A percentile compares a stretch with the other conserved stretches of the same genome.
Evolutionary conservation across 1,139 yeast genomes (phyloP).

Genomic region (Geotrichum histeridarum): DNA sequence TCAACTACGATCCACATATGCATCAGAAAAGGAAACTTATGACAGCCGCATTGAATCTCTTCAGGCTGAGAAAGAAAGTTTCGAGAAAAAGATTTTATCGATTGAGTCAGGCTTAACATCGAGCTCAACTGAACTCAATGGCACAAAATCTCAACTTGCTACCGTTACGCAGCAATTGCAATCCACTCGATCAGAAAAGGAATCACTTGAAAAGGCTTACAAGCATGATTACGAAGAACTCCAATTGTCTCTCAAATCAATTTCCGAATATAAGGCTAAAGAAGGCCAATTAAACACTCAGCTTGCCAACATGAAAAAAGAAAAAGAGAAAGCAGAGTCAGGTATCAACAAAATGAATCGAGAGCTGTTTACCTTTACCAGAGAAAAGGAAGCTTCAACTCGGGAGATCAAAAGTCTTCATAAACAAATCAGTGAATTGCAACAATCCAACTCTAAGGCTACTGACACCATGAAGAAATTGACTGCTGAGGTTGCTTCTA

Average conservation of each 20-base stretch:
- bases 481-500: constrained; percentile 21
- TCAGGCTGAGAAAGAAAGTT: constrained; percentile 22
- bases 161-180: constrained; percentile 19
- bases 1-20: constrained; percentile 25
- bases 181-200: constrained; percentile 16
- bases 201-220: constrained; percentile 20
- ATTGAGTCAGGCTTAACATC: constrained; percentile 17
- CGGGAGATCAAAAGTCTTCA: constrained; percentile 38
- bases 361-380: constrained; percentile 64
- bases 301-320: constrained; percentile 41
- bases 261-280: constrained; percentile 32
- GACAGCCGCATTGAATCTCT: constrained; percentile 23
- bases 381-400: constrained; percentile 53
- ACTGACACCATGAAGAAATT: constrained; percentile 20
- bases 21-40: constrained; percentile 23
- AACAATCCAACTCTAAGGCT: constrained; percentile 21
- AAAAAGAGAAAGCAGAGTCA: constrained; percentile 68
- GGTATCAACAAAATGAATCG: constrained; percentile 89
- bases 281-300: constrained; percentile 41
- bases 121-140: constrained; percentile 19
- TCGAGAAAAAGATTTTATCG: constrained; percentile 20
- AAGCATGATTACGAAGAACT: constrained; percentile 21
- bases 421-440: constrained; percentile 26
- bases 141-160: constrained; percentile 18
- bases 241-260: constrained; percentile 22